These are phyloP conservation scores for Clarireedia monteithiana DNA, from an alignment of 2,329 filamentous ascomycete species.

Conservation along the genomic window DNA sequence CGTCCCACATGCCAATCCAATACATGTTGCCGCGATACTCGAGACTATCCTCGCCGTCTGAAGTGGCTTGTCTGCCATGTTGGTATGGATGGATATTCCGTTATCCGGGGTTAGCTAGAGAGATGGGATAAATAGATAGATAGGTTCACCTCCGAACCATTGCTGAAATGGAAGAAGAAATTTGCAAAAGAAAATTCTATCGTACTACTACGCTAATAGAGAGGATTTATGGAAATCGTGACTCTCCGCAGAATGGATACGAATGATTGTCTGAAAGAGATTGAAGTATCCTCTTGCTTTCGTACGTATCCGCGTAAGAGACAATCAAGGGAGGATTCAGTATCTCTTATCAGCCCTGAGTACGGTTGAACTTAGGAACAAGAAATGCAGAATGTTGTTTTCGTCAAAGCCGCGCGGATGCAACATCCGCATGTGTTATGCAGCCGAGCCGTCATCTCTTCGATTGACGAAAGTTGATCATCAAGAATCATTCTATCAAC, in stretches of 20 bases:
- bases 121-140: not conserved
- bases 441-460: not conserved
- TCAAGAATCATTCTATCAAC: not conserved
- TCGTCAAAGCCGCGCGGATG: constrained; percentile 13
- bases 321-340: not conserved
- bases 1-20: constrained; percentile 84
- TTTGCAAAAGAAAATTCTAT: not conserved
- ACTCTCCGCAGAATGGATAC: not conserved
- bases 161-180: not conserved
- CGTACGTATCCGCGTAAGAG: constrained; percentile 2
- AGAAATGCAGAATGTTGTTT: constrained; percentile 1
- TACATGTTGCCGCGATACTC: constrained; percentile 74
- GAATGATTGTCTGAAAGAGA: constrained; percentile 9
- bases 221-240: not conserved
- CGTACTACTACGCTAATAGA: not conserved
- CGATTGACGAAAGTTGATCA: not conserved
- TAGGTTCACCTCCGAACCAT: constrained; percentile 17
- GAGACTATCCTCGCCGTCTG: constrained; percentile 67
- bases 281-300: constrained; percentile 7
- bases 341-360: constrained; percentile 3
- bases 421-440: not conserved
- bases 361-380: not conserved
- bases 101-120: constrained; percentile 1
- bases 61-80: constrained; percentile 42
- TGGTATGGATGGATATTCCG: constrained; percentile 14